Percentiles rank a stretch among this genome's conserved stretches.
phyloP scores from a whole-genome alignment of 1,139 yeast species.

The Debaryomycetaceae sp. region DNA sequence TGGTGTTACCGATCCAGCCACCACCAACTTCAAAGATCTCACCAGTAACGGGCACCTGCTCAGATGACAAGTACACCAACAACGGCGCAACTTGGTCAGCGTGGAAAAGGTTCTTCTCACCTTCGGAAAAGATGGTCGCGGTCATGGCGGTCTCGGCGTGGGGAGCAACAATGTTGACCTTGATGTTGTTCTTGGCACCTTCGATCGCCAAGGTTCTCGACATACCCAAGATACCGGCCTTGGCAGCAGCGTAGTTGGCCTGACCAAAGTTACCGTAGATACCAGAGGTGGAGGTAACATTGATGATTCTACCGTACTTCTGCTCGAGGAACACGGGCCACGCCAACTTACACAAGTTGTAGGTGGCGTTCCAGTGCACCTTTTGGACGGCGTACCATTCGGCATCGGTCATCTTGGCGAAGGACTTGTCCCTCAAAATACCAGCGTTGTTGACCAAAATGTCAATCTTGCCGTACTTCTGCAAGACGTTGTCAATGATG shows the following conservation, averaged over 20 bases:
- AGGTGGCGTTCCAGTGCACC: slow-evolving; percentile 83
- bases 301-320: slow-evolving; percentile 76
- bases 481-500: slow-evolving; percentile 75
- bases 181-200: slow-evolving; percentile 75
- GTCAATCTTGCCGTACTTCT: slow-evolving; percentile 80
- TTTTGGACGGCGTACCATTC: slow-evolving; percentile 82
- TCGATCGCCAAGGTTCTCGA: slow-evolving; percentile 85
- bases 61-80: slow-evolving; percentile 71
- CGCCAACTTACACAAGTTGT: slow-evolving; percentile 78
- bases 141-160: slow-evolving; percentile 99
- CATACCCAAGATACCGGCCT: slow-evolving; percentile 83
- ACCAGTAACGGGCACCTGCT: slow-evolving; percentile 55
- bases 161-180: slow-evolving; percentile 85
- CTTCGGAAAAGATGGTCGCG: slow-evolving; percentile 71
- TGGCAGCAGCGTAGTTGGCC: slow-evolving; percentile 93
- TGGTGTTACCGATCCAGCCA: slow-evolving; percentile 92
- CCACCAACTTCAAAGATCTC: slow-evolving; percentile 55
- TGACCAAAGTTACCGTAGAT: slow-evolving; percentile 98
- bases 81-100: slow-evolving; percentile 92
- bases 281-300: slow-evolving; percentile 93
- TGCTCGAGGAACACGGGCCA: slow-evolving; percentile 87
- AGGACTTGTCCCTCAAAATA: slow-evolving; percentile 85
- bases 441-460: slow-evolving; percentile 92
- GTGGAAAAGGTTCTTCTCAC: slow-evolving; percentile 76
- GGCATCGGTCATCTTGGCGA: slow-evolving; percentile 74